Evolutionary conservation across 1,139 yeast species (phyloP), one percentile per base, ranked within the genome.

Genomic region (Magnusiomyces ingens): DNA sequence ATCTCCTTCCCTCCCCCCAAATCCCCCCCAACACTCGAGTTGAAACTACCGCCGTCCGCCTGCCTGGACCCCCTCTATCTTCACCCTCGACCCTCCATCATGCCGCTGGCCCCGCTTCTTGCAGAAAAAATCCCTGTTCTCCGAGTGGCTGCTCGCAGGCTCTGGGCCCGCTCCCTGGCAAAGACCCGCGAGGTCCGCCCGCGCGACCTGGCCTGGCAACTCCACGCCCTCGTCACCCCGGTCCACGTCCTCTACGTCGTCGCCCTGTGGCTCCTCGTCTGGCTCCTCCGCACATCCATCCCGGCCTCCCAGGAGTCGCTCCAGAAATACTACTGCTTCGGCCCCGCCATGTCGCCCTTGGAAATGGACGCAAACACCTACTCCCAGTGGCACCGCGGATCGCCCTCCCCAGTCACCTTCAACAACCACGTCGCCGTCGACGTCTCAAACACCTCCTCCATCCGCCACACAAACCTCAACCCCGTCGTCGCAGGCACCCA

Each of bases 401-500:
- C 60, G 32, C 62, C 62, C 5, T 64, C 67, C 2, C 66, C 67
- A 1, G 67, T 65, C 35, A 55, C 55, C 46, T 63, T 63, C 56
- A 62, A 63, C 49, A 56, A 60, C 36, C 63, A 60, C 50, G 51
- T 52, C 22, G 55, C 64, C 2, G 42, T 59, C 15, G 55, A 48
- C 35, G 45, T 58, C 29, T 48, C 46, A 32, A 60, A 60, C 45
- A 52, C 58, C 6, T 46, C 60, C 10, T 35, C 51, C 18, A 57
- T 77, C 12, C 75, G 73, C 45, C 75, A 69, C 56, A 75, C 74
- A 56, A 82, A 80, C 60, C 62, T 80, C 50, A 68, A 71, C 49
- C 71, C 73, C 52, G 72, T 73, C 59, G 68, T 66, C 45, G 75
- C 79, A 17, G 94, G 91, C 2, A 70, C 70, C 17, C 63, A 67